phyloP scores from a whole-genome alignment of 2,329 filamentous ascomycete species.

The Remersonia thermophila region DNA sequence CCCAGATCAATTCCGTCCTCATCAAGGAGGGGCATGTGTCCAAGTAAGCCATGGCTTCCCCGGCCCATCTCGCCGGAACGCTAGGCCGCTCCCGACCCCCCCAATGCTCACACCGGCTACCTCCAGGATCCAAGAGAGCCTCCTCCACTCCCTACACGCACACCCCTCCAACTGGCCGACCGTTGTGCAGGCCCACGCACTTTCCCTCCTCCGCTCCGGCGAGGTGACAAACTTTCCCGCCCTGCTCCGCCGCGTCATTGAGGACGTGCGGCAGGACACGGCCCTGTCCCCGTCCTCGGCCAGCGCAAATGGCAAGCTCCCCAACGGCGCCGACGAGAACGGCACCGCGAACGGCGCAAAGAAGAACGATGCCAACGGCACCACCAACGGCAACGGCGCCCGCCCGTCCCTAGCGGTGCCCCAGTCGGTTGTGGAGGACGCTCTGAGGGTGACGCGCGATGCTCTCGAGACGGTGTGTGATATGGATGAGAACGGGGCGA shows the following conservation, averaged over 20 bases:
- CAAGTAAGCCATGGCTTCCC: conserved; percentile 31
- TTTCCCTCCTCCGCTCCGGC: conserved; percentile 46
- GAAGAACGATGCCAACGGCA: conserved; percentile 21
- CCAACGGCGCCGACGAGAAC: conserved; percentile 19
- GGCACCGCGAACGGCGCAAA: conserved; percentile 19
- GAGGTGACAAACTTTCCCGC: conserved; percentile 47
- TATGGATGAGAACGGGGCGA: conserved; percentile 20
- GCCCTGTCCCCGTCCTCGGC: conserved; percentile 12
- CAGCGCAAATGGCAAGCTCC: conserved; percentile 15
- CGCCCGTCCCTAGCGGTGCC: conserved; percentile 41
- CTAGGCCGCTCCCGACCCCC: conserved; percentile 1
- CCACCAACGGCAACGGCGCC: conserved; percentile 18
- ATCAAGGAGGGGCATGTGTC: conserved; percentile 46
- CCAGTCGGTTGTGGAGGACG: conserved; percentile 47
- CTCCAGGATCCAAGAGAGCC: conserved; percentile 48
- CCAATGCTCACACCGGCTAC: conserved; percentile 1
- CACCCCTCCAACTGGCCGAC: conserved; percentile 52
- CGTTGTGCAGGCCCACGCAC: conserved; percentile 44
- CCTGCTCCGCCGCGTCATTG: conserved; percentile 48
- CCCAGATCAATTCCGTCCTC: conserved; percentile 47
- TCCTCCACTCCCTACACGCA: conserved; percentile 50
- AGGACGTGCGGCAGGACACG: conserved; percentile 46
- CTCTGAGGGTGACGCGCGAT: conserved; percentile 46
- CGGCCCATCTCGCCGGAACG: not conserved
- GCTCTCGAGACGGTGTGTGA: conserved; percentile 40